phyloP scores from a whole-genome alignment of 768 basidiomycete genomes.

The Hygrophoropsis aurantiaca region DNA sequence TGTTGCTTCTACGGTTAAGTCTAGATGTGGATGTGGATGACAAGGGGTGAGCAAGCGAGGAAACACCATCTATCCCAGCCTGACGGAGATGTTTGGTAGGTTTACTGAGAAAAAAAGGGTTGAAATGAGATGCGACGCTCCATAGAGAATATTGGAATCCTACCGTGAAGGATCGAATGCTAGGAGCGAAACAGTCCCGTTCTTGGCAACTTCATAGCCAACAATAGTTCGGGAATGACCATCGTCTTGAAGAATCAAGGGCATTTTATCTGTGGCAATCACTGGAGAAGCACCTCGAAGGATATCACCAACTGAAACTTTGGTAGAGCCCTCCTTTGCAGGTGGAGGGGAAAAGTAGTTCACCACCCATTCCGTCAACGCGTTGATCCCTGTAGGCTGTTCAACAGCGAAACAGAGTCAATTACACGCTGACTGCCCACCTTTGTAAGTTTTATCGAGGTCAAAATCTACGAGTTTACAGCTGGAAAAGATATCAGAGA shows the following conservation, averaged over 20 bases:
- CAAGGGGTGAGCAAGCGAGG: conserved; percentile 4
- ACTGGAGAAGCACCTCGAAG: conserved; percentile 54
- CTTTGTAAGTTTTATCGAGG: conserved; percentile 40
- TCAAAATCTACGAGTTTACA: conserved; percentile 68
- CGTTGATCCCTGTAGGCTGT: conserved; percentile 36
- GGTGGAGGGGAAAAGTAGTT: conserved; percentile 57
- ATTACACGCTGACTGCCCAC: conserved; percentile 34
- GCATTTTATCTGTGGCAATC: conserved; percentile 63
- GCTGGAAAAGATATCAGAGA: conserved; percentile 30
- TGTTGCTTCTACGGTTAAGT: conserved; percentile 20
- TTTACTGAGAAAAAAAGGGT: conserved; percentile 11
- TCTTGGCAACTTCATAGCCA: conserved; percentile 71
- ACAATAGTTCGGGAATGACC: conserved; percentile 89
- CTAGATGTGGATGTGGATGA: conserved; percentile 13
- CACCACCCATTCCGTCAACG: conserved; percentile 71
- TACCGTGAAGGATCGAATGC: conserved; percentile 78
- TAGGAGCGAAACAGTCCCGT: conserved; percentile 61
- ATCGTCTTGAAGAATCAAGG: conserved; percentile 77
- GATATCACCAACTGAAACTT: conserved; percentile 45
- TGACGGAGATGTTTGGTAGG: conserved; percentile 12
- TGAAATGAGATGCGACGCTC: neutral
- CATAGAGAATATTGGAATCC: conserved; percentile 15
- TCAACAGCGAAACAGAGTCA: neutral
- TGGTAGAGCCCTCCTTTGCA: conserved; percentile 17
- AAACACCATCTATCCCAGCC: conserved; percentile 15